These are phyloP conservation scores for Penicillium pancosmium DNA, from an alignment of 495 filamentous ascomycete species.

Conservation along the genomic window DNA sequence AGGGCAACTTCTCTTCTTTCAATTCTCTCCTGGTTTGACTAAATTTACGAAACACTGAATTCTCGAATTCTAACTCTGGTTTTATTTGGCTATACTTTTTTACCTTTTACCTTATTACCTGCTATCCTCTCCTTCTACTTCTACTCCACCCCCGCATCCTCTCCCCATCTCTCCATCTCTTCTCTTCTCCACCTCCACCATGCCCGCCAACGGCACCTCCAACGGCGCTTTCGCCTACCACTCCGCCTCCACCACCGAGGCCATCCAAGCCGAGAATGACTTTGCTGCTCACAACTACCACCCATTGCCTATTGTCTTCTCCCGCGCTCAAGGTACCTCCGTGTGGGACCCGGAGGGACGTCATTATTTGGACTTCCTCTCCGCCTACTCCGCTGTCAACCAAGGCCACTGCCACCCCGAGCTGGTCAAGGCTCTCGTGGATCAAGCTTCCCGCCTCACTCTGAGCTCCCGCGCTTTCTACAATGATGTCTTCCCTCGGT, in stretches of 20 bases:
- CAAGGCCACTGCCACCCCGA: slow-evolving; percentile 99
- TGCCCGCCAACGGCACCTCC: slow-evolving; percentile 41
- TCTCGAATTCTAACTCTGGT: neutral
- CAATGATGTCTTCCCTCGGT: slow-evolving; percentile 98
- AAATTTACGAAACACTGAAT: neutral
- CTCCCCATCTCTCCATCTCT: slow-evolving; percentile 10
- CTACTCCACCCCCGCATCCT: neutral
- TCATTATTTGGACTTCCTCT: slow-evolving; percentile 97
- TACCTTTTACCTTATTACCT: neutral
- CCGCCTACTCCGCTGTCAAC: slow-evolving; percentile 97
- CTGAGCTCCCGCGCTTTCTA: slow-evolving; percentile 96
- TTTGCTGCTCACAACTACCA: slow-evolving; percentile 99
- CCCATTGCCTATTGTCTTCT: slow-evolving; percentile 90
- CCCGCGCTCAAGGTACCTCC: slow-evolving; percentile 76
- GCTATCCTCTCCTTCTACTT: neutral
- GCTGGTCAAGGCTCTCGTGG: slow-evolving; percentile 83
- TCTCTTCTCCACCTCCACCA: slow-evolving; percentile 25
- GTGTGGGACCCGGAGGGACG: slow-evolving; percentile 99
- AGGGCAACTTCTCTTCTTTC: slow-evolving; percentile 9
- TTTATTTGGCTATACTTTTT: neutral
- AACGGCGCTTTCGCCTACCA: slow-evolving; percentile 61
- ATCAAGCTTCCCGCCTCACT: slow-evolving; percentile 88
- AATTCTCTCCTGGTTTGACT: slow-evolving; percentile 6
- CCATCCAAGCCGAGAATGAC: slow-evolving; percentile 77
- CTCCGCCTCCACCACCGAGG: slow-evolving; percentile 73